Evolutionary conservation across 2,329 filamentous ascomycete genomes (phyloP), one percentile per base, ranked within the genome.

Genomic region (Alternaria arborescens): DNA sequence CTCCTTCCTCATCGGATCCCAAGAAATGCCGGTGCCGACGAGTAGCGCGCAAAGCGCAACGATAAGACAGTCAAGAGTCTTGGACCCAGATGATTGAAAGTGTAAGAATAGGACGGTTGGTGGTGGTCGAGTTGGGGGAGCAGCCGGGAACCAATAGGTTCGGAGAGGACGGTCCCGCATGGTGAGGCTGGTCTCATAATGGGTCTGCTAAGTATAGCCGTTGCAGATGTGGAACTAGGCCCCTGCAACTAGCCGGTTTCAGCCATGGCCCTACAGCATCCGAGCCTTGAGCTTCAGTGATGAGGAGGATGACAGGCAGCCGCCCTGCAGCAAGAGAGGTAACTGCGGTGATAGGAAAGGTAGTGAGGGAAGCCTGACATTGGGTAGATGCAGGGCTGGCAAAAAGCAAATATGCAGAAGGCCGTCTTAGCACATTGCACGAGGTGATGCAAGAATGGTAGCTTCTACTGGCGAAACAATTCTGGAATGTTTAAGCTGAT

Each of bases 121-220:
- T 52, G 51, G 52, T 46, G 32, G 58, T 38, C 8, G 57, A 34
- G 59, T 44, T 47, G 52, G 55, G 52, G 40, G 48, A 55, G 51
- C 14, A 47, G 51, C 12, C 56, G 47, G 62, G 34, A 52, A 64
- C 72, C 72, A 75, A 76, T 76, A 24, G 62, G 48, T 62, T 69
- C 67, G 71, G 63, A 69, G 38, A 52, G 60, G 56, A 34, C 32
- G 53, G 55, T 71, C 62, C 73, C 72, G 71, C 71, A 67, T 70
- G 62, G 61, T 40, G 56, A 46, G 56, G 57, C 52, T 55, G 61
- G 64, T 52, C 65, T 64, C 50, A 67, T 60, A 41, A 63, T 61
- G 67, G 67, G 61, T 50, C 66, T 66, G 67, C 76, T 77, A 77
- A 70, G 73, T 73, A 71, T 73, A 73, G 74, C 64, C 65, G 74